phyloP scores from a whole-genome alignment of 1,139 yeast species.

The Wickerhamomyces sp. region DNA sequence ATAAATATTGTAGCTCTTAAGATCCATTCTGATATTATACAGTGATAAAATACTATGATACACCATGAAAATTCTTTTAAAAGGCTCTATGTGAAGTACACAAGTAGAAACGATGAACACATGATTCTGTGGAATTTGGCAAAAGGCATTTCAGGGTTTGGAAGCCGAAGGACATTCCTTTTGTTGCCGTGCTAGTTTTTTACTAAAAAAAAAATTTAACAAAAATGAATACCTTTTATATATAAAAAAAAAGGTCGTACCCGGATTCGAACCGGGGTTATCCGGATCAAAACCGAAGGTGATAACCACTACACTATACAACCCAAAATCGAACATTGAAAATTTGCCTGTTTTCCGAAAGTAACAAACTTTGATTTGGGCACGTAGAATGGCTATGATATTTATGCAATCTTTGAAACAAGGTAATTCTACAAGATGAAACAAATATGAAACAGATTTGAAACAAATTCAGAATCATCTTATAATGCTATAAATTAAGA shows the following conservation, averaged over 20 bases:
- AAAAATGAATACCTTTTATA: not conserved
- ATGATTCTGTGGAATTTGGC: too few relatives aligned
- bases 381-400: too few relatives aligned
- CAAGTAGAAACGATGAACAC: too few relatives aligned
- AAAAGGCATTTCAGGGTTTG: not conserved
- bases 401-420: not conserved
- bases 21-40: too few relatives aligned
- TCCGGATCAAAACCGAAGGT: constrained; percentile 66
- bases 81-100: too few relatives aligned
- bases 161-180: too few relatives aligned
- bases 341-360: not conserved
- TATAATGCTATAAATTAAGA: too few relatives aligned
- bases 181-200: not conserved
- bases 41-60: too few relatives aligned
- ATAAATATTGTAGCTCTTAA: too few relatives aligned
- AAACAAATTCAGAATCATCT: too few relatives aligned
- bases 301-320: constrained; percentile 60
- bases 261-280: constrained; percentile 97
- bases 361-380: not conserved
- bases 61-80: too few relatives aligned
- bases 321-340: constrained; percentile 18
- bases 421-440: not conserved
- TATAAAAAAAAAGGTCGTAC: constrained; percentile 62
- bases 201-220: not conserved
- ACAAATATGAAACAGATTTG: not conserved